These are phyloP conservation scores for Lactarius quietus DNA, from an alignment of 768 basidiomycete species.

Conservation along the genomic window DNA sequence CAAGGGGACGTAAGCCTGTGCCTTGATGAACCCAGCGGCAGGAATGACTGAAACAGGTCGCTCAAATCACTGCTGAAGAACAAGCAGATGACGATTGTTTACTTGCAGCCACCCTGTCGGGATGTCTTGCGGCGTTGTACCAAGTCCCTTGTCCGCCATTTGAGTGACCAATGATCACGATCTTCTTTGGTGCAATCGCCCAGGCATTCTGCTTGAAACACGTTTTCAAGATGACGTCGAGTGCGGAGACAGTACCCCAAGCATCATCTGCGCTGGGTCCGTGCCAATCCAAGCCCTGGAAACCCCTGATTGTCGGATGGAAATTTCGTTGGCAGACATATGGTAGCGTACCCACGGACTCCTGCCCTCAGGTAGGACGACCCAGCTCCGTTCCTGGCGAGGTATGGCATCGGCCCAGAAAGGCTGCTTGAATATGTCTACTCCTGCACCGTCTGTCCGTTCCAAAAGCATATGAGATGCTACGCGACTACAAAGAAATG, in stretches of 20 bases:
- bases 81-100: conserved; percentile 27
- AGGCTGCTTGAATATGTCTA: conserved; percentile 52
- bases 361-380: conserved; percentile 75
- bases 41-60: conserved; percentile 50
- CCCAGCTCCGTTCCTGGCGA: conserved; percentile 61
- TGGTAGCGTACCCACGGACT: conserved; percentile 68
- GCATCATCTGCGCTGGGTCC: conserved; percentile 74
- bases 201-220: conserved; percentile 41
- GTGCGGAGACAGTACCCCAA: conserved; percentile 57
- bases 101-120: conserved; percentile 71
- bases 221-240: conserved; percentile 44
- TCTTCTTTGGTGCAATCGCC: conserved; percentile 38
- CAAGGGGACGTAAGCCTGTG: conserved; percentile 80
- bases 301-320: neutral
- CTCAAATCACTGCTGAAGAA: neutral
- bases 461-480: conserved; percentile 8
- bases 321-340: neutral
- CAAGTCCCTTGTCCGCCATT: conserved; percentile 92
- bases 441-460: conserved; percentile 80
- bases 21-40: conserved; percentile 82
- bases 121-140: conserved; percentile 73
- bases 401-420: conserved; percentile 68
- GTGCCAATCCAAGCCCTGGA: conserved; percentile 89
- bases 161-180: conserved; percentile 83
- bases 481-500: conserved; percentile 14